Conservation (phyloP, 1,139 yeast species). For the Pichia sp. region DNA sequence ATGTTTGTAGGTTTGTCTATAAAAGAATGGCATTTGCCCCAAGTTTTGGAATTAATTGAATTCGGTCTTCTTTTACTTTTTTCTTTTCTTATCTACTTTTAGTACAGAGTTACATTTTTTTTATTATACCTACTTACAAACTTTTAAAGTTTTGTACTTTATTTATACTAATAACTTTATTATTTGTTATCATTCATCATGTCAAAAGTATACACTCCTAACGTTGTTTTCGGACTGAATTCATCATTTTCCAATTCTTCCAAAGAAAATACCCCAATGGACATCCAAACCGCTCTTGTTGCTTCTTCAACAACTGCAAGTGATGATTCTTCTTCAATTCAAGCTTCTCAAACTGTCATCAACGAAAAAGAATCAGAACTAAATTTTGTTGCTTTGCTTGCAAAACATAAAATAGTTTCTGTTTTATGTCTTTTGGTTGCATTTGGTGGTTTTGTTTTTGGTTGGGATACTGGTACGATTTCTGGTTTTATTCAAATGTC, state of each 20-base stretch:
- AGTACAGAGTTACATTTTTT: neutral
- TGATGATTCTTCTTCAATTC: neutral
- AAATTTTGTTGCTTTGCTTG: neutral
- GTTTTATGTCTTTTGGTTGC: constrained; percentile 27
- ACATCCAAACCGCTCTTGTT: neutral
- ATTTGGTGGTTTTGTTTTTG: constrained; percentile 65
- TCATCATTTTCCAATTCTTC: neutral
- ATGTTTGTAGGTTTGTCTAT: neutral
- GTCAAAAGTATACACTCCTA: neutral
- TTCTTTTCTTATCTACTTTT: neutral
- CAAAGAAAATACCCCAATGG: neutral
- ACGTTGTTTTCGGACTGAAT: neutral
- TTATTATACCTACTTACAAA: neutral
- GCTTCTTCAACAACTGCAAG: neutral
- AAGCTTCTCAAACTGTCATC: neutral
- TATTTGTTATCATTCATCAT: neutral
- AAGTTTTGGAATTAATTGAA: neutral
- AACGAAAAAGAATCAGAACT: neutral
- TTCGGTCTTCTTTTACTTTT: neutral
- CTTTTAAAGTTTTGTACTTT: neutral
- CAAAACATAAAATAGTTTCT: constrained; percentile 7
- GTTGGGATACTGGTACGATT: constrained; percentile 75
- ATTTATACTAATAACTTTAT: neutral
- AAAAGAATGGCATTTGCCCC: neutral
- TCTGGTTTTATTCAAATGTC: constrained; percentile 71